These are phyloP conservation scores for Gardenia jasminoides DNA, from an alignment of 257 asterid genomes.

Conservation along the genomic window DNA sequence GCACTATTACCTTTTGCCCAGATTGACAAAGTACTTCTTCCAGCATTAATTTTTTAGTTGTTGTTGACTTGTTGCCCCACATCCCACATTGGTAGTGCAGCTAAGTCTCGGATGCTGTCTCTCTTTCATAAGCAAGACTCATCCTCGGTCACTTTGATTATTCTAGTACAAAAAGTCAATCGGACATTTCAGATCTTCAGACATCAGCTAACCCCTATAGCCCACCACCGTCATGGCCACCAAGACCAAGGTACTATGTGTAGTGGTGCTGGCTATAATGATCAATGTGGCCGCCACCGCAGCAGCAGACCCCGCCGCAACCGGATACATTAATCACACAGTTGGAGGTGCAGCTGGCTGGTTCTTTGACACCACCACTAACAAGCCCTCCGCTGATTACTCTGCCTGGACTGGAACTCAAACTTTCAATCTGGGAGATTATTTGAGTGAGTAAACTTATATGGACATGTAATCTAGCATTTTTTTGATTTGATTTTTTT, in stretches of 20 bases:
- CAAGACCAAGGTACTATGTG: not conserved
- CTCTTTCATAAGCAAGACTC: not conserved
- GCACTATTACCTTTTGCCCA: no score
- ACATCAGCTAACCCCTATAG: not conserved
- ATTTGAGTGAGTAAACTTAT: constrained; percentile 47
- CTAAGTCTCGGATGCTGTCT: not conserved
- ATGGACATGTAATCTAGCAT: no score
- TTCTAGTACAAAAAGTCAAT: not conserved
- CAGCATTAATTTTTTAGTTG: no score
- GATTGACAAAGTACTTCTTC: no score
- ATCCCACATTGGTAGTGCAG: no score
- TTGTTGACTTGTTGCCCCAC: no score
- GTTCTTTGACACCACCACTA: constrained; percentile 61
- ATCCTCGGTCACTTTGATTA: not conserved
- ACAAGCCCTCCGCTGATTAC: constrained; percentile 53
- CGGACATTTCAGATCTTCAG: constrained; percentile 10
- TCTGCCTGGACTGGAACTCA: constrained; percentile 63
- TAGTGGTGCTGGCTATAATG: constrained; percentile 4
- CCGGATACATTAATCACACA: constrained; percentile 61
- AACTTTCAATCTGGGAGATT: constrained; percentile 82
- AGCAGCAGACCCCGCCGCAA: constrained; percentile 35
- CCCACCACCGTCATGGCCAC: not conserved
- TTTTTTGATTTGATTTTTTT: not conserved
- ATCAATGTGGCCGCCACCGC: constrained; percentile 8
- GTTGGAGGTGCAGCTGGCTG: constrained; percentile 79